Evolutionary conservation across 78 protist genomes (phyloP), one percentile per base, ranked within the genome.

Genomic region (Pelomyxa schiedti): DNA sequence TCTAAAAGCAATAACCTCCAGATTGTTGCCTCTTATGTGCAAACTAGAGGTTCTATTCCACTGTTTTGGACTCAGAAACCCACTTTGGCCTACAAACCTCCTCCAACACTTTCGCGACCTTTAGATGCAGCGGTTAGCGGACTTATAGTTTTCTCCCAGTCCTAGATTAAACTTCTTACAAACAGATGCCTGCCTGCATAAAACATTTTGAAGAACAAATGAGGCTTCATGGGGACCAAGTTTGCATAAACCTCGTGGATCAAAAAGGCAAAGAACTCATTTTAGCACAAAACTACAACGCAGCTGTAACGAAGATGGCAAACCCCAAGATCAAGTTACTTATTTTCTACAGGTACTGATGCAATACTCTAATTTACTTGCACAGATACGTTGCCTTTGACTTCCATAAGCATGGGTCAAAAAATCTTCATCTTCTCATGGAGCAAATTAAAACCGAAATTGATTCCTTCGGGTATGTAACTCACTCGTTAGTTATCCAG

Each of bases 51-150:
- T 3, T 82, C 89, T 8, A 88, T 91, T 8, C 95, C 95, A 3
- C 74, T 91, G 32, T 86, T 80, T 74, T 91, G 95, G 95, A 73
- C 53, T 24, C 95, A 91, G 76, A 30, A 64, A 5, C 24, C 84
- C 37, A 69, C n/a, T 52, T 8, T 77, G n/a, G 0, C 5, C 38
- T 77, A 77, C 74, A 37, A 1, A n/a, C 90, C 94, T 7, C 79
- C 74, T 26, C 43, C 71, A 42, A 35, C 43, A 0, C 78, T 77
- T 41, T 29, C 64, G 22, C 76, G 76, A 64, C 66, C 76, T 1
- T 70, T 58, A 9, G 30, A 71, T n/a, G 69, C 78, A 16, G 71
- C 75, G 58, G 78, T 81, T 28, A 28, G 70, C 3, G 71, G 72
- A 47, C 43, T 81, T 66, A 80, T 79, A 22, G 71, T 71, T 65